Percentiles rank a stretch among this genome's conserved stretches.
These are phyloP conservation scores for Tremellales sp. DNA, from an alignment of 1,284 basidiomycete species.

Conservation along the genomic window DNA sequence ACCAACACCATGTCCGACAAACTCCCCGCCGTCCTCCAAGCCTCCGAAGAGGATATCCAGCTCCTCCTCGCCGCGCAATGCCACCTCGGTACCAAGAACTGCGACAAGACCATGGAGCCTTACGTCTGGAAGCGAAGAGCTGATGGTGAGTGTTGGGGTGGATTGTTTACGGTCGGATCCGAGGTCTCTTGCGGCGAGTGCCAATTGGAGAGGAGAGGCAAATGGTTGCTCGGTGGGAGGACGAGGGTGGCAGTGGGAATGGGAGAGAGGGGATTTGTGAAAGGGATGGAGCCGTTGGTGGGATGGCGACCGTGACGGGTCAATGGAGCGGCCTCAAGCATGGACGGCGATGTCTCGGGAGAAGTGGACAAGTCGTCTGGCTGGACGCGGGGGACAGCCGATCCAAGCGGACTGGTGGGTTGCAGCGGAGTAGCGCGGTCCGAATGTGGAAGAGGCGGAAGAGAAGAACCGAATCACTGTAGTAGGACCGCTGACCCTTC, in stretches of 20 bases:
- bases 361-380: not conserved
- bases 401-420: too few species aligned
- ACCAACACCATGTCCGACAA: constrained; percentile 54
- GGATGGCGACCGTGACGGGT: not conserved
- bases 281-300: not conserved
- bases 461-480: not conserved
- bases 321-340: not conserved
- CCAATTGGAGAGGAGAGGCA: not conserved
- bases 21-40: constrained; percentile 86
- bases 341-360: not conserved
- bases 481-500: not conserved
- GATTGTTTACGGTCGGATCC: too few species aligned
- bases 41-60: constrained; percentile 96
- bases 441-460: not conserved
- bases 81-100: constrained; percentile 97
- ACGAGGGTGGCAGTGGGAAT: not conserved
- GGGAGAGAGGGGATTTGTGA: constrained; percentile 3
- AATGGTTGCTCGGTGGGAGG: not conserved
- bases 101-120: constrained; percentile 96
- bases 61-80: constrained; percentile 91
- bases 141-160: constrained; percentile 65
- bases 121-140: constrained; percentile 97
- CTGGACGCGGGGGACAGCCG: not conserved
- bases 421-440: too few species aligned
- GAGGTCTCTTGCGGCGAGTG: not conserved